These are phyloP conservation scores for Abortiporus biennis DNA, from an alignment of 1,284 basidiomycete species.

Conservation along the genomic window DNA sequence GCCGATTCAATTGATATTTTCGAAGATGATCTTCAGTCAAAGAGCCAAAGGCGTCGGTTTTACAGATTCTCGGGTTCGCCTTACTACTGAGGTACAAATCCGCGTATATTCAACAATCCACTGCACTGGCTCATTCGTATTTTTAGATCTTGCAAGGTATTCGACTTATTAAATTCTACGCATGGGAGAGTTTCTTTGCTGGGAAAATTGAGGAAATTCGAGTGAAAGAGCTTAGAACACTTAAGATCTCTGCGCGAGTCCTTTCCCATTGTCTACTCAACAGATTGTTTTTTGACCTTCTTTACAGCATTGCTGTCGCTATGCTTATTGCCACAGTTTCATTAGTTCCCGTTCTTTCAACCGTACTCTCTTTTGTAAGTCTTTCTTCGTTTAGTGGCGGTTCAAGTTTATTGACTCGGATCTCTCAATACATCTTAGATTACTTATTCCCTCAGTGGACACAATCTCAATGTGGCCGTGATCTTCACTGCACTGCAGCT, in stretches of 20 bases:
- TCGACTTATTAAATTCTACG: slow-evolving; percentile 55
- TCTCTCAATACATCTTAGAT: slow-evolving; percentile 44
- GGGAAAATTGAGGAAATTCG: slow-evolving; percentile 46
- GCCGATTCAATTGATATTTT: slow-evolving; percentile 59
- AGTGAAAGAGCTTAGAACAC: slow-evolving; percentile 43
- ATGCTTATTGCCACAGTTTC: slow-evolving; percentile 50
- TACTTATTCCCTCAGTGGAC: slow-evolving; percentile 62
- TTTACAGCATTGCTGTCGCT: slow-evolving; percentile 43
- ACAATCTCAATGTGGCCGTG: slow-evolving; percentile 59
- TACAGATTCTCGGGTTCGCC: slow-evolving; percentile 67
- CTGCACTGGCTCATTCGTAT: not conserved
- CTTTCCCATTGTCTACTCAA: not conserved
- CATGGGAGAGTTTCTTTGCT: slow-evolving; percentile 60
- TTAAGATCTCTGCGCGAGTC: slow-evolving; percentile 40
- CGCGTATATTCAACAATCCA: not conserved
- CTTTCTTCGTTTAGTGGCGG: not conserved
- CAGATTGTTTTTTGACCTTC: not conserved
- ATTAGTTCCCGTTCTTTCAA: slow-evolving; percentile 63
- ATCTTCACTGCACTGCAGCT: slow-evolving; percentile 73
- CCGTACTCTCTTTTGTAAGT: slow-evolving; percentile 67
- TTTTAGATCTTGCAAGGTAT: slow-evolving; percentile 56
- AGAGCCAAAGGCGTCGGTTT: slow-evolving; percentile 62
- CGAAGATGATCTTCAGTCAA: slow-evolving; percentile 57
- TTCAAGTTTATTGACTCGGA: not conserved
- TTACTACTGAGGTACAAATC: slow-evolving; percentile 47